Evolutionary conservation across 768 basidiomycete genomes (phyloP), one percentile per base, ranked within the genome.

Genomic region (Sistotremastrum suecicum): DNA sequence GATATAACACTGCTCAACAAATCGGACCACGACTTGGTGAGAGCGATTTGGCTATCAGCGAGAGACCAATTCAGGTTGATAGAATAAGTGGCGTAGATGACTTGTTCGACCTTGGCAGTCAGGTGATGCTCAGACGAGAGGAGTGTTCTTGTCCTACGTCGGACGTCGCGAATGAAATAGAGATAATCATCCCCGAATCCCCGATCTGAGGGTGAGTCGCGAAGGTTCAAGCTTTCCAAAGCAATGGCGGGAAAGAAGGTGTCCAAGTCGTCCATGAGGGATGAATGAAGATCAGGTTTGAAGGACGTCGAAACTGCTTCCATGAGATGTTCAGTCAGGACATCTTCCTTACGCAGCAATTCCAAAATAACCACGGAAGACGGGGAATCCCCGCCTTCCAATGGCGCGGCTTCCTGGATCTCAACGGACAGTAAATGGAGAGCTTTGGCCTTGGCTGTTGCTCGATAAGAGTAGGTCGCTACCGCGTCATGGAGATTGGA

Each of bases 31-130:
- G 88, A 74, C 47, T 84, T 76, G 0, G 82, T 74, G 39, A 89
- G 67, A 2, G 76, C 65, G 2, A 74, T 75, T 58, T 92, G 85
- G 0, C 84, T 71, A 53, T 94, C 83, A 20, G 84, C 68, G 36
- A 95, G 65, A 1, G 89, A 91, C 41, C 91, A 71, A 57, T 92
- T 91, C 52, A 90, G 71, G 60, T 95, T 95, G 59, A 92, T 76
- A 1, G 80, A 76, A 41, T 75, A 66, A 3, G 20, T 20, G 20
- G 20, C 20, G 20, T 20, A 20, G 20, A 20, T 20, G 20, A 89
- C 63, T 34, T 72, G 69, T 42, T 70, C 75, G 51, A 83, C 74
- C 9, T 76, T 63, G 4, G 63, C 63, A 7, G 76, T 66, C 0
- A 64, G 59, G 52, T 70, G 68, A 34, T 72, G 66, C 8, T 65